Evolutionary conservation across 768 basidiomycete genomes (phyloP).

Genomic region (Tricholoma bakamatsutake): DNA sequence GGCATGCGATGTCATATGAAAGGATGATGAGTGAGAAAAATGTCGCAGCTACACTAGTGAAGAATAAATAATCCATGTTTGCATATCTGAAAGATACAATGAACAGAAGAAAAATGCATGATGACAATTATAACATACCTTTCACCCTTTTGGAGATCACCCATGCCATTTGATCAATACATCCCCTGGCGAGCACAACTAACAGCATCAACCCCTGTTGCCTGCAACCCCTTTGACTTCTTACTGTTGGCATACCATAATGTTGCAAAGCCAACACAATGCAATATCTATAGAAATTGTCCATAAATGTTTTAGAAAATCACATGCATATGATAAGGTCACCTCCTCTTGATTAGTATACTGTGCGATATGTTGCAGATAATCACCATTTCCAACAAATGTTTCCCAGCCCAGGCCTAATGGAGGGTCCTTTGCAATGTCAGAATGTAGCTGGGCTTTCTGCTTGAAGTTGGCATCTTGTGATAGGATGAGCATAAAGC

Average conservation of each 20-base stretch:
- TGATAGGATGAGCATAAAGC: slow-evolving; percentile 13
- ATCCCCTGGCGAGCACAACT: slow-evolving; percentile 14
- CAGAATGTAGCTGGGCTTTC: slow-evolving; percentile 10
- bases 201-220: slow-evolving; percentile 16
- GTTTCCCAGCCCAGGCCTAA: slow-evolving; percentile 10
- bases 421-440: slow-evolving; percentile 9
- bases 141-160: slow-evolving; percentile 1
- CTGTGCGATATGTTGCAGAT: slow-evolving; percentile 8
- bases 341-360: slow-evolving; percentile 8
- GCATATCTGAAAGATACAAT: slow-evolving; percentile 4
- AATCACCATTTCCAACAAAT: slow-evolving; percentile 7
- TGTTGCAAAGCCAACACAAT: slow-evolving; percentile 8
- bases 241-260: slow-evolving; percentile 7
- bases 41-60: slow-evolving; percentile 9
- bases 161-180: slow-evolving; percentile 9
- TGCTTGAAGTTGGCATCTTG: slow-evolving; percentile 16
- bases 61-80: slow-evolving; percentile 21
- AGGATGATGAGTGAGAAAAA: slow-evolving; percentile 1
- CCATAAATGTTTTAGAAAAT: not conserved
- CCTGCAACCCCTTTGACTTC: slow-evolving; percentile 8
- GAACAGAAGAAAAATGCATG: too few relatives aligned
- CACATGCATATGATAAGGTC: not conserved
- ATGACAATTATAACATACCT: not conserved
- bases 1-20: slow-evolving; percentile 25
- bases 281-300: slow-evolving; percentile 1